Conservation (phyloP, 2,329 filamentous ascomycete genomes). For the Neofusicoccum parvum region DNA sequence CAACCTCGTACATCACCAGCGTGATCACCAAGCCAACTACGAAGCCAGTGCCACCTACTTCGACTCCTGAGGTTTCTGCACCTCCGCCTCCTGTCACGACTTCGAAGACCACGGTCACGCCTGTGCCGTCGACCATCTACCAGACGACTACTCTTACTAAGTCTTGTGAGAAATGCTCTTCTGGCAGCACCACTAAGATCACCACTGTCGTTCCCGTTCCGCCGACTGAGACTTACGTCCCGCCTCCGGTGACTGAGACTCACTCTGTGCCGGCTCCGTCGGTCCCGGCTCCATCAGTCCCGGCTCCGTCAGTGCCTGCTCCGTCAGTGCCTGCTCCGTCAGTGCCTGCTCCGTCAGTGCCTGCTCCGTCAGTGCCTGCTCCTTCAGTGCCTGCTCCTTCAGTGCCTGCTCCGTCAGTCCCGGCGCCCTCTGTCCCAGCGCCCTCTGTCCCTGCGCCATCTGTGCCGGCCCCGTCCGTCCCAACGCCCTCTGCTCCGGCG, state of each 20-base stretch:
- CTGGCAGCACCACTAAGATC: neutral
- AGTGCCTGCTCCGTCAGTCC: neutral
- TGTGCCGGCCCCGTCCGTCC: neutral
- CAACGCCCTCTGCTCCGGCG: neutral
- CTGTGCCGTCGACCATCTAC: conserved; percentile 12
- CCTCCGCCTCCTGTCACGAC: neutral
- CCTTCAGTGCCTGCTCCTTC: neutral
- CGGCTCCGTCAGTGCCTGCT: neutral
- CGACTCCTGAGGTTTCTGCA: neutral
- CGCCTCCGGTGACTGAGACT: too few species aligned
- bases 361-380: neutral
- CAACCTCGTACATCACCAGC: conserved; percentile 12
- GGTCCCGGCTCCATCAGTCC: neutral
- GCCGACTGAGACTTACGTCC: neutral
- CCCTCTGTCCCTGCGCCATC: neutral
- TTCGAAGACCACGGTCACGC: neutral
- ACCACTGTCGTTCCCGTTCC: neutral
- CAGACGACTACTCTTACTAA: conserved; percentile 6
- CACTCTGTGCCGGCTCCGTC: neutral
- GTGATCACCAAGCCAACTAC: neutral
- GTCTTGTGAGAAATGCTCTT: neutral
- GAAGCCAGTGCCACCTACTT: neutral
- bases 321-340: neutral
- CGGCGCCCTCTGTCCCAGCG: neutral
- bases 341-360: neutral